Conservation (phyloP, 2,329 filamentous ascomycete genomes). For the Talaromyces amestolkiae region DNA sequence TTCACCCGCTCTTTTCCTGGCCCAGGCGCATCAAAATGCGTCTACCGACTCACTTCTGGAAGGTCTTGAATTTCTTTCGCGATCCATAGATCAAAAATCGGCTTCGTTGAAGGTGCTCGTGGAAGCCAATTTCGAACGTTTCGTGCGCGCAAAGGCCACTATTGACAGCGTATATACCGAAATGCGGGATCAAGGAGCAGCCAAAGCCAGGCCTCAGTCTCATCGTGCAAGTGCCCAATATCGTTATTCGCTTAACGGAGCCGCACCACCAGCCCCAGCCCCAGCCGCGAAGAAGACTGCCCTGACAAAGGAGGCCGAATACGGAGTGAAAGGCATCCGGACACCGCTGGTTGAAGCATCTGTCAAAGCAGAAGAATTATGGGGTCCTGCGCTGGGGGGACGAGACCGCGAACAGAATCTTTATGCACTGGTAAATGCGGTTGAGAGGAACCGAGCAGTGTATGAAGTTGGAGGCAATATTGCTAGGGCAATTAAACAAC, state of each 20-base stretch:
- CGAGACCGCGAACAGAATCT: slow-evolving; percentile 86
- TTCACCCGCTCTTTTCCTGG: slow-evolving; percentile 85
- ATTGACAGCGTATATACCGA: slow-evolving; percentile 99
- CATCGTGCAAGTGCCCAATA: slow-evolving; percentile 66
- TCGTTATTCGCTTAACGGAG: slow-evolving; percentile 46
- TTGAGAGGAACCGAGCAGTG: slow-evolving; percentile 76
- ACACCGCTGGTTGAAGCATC: slow-evolving; percentile 82
- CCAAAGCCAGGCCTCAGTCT: slow-evolving; percentile 43
- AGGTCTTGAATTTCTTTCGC: slow-evolving; percentile 81
- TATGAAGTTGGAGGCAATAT: slow-evolving; percentile 78
- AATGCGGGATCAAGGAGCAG: slow-evolving; percentile 73
- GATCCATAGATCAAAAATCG: slow-evolving; percentile 95
- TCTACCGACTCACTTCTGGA: slow-evolving; percentile 77
- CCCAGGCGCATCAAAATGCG: slow-evolving; percentile 82
- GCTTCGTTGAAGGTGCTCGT: slow-evolving; percentile 94
- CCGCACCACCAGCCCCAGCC: slow-evolving; percentile 38
- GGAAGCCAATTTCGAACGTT: slow-evolving; percentile 96
- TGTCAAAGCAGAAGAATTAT: slow-evolving; percentile 93
- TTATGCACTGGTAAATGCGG: slow-evolving; percentile 69
- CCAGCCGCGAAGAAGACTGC: slow-evolving; percentile 79
- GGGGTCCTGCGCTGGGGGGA: slow-evolving; percentile 89
- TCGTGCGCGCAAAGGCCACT: slow-evolving; percentile 93
- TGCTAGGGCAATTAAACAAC: slow-evolving; percentile 80
- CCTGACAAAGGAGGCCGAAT: slow-evolving; percentile 86
- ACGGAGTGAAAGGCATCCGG: slow-evolving; percentile 84